Evolutionary conservation across 495 filamentous ascomycete species (phyloP).

Genomic region (Penicillium alfredii): DNA sequence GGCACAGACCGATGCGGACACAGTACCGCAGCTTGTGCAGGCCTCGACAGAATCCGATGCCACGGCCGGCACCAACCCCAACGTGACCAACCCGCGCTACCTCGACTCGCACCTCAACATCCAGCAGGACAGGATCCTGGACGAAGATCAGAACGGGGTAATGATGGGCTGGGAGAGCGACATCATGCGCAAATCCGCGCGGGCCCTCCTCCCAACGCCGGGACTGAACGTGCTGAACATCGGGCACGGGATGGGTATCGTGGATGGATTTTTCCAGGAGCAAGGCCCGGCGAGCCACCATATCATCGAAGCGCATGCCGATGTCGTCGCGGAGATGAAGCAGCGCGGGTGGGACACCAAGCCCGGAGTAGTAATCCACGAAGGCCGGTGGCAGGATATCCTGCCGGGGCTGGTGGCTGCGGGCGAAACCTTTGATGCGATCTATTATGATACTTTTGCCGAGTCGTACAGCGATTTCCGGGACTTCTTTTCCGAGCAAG

Average conservation of each 20-base stretch:
- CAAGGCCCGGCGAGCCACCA: constrained; percentile 64
- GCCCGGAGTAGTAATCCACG: constrained; percentile 57
- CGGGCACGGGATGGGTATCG: constrained; percentile 94
- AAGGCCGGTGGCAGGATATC: constrained; percentile 82
- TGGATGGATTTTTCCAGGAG: constrained; percentile 75
- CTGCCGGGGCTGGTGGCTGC: constrained; percentile 63
- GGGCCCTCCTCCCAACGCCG: constrained; percentile 49
- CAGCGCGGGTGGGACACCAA: constrained; percentile 57
- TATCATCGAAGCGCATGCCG: constrained; percentile 88
- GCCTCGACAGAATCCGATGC: constrained; percentile 13
- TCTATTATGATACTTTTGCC: constrained; percentile 98
- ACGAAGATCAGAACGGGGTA: constrained; percentile 76
- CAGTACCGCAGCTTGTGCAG: constrained; percentile 30
- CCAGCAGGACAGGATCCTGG: constrained; percentile 66
- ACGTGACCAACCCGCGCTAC: constrained; percentile 63
- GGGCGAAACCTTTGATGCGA: constrained; percentile 74
- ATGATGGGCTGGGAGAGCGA: constrained; percentile 97
- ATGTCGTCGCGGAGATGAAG: constrained; percentile 67
- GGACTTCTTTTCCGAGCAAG: constrained; percentile 80
- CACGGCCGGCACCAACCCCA: constrained; percentile 23
- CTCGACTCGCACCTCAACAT: constrained; percentile 74
- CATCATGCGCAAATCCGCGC: constrained; percentile 78
- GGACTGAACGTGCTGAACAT: constrained; percentile 79
- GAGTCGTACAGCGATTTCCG: constrained; percentile 83
- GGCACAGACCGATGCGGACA: no score